Conservation (phyloP, 148 eudicot genomes). For the Vaccinium corymbosum region DNA sequence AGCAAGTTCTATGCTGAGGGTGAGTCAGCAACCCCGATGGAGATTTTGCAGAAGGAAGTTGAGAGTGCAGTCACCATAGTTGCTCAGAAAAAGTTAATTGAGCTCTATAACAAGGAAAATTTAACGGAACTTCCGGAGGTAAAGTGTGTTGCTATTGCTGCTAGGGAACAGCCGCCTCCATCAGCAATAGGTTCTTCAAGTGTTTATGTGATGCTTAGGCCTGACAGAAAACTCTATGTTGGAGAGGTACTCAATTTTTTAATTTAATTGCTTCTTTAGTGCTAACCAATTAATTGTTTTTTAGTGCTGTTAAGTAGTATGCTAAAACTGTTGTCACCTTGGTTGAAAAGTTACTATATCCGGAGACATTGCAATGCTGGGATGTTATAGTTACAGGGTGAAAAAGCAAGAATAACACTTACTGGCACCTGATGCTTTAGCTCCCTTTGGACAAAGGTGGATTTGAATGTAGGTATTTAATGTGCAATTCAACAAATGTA, state of each 20-base stretch:
- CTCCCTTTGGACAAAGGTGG: background rate
- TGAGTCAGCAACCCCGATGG: slow-evolving; percentile 19
- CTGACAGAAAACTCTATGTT: slow-evolving; percentile 68
- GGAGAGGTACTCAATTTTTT: slow-evolving; percentile 62
- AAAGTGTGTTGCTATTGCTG: slow-evolving; percentile 52
- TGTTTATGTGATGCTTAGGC: slow-evolving; percentile 82
- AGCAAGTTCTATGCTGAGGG: slow-evolving; percentile 4
- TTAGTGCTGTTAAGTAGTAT: background rate
- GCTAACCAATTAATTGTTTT: background rate
- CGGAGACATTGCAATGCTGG: background rate
- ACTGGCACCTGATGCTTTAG: background rate
- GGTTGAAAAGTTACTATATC: background rate
- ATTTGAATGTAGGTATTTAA: background rate
- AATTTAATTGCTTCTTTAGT: background rate
- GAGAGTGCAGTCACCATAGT: slow-evolving; percentile 47
- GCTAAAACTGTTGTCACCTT: background rate
- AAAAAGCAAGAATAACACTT: background rate
- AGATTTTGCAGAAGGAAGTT: slow-evolving; percentile 40
- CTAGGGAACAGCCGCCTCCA: slow-evolving; percentile 90
- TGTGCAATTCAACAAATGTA: background rate
- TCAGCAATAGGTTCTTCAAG: slow-evolving; percentile 85
- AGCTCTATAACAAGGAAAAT: slow-evolving; percentile 35
- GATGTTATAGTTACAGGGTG: background rate
- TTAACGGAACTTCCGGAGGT: slow-evolving; percentile 28
- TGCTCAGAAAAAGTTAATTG: slow-evolving; percentile 52